A percentile compares a stretch with the other conserved stretches of the same genome.
phyloP scores from a whole-genome alignment of 2,329 filamentous ascomycete species.

The Ilyonectria sp. region DNA sequence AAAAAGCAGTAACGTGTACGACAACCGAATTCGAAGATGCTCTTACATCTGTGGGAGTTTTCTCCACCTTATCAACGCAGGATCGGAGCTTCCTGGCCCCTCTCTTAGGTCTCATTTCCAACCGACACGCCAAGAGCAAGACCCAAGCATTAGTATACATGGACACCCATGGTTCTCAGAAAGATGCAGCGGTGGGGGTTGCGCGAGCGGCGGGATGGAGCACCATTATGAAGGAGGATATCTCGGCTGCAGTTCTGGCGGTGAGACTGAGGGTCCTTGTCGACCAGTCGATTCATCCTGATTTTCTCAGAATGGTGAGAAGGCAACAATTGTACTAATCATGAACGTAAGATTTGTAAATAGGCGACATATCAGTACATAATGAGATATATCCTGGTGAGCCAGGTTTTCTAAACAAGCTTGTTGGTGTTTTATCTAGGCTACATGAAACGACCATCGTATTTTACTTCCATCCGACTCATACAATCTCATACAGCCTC shows the following conservation, averaged over 20 bases:
- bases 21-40: constrained; percentile 9
- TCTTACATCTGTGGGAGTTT: constrained; percentile 17
- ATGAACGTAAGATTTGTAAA: neutral
- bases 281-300: constrained; percentile 30
- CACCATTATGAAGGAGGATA: constrained; percentile 26
- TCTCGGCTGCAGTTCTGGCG: constrained; percentile 25
- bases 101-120: constrained; percentile 14
- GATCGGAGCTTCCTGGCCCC: constrained; percentile 23
- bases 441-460: neutral
- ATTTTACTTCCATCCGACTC: neutral
- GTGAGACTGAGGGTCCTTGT: constrained; percentile 25
- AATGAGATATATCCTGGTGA: neutral
- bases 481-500: neutral
- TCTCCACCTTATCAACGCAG: constrained; percentile 22
- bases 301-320: constrained; percentile 31
- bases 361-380: neutral
- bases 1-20: neutral
- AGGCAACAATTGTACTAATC: constrained; percentile 28
- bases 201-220: constrained; percentile 25
- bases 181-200: constrained; percentile 7
- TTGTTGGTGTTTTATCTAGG: neutral
- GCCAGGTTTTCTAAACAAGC: neutral
- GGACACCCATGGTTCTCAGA: constrained; percentile 16
- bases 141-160: constrained; percentile 18
- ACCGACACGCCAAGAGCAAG: constrained; percentile 6